Evolutionary conservation across 352 stramenopile species (phyloP), one percentile per base, ranked within the genome.

Genomic region (Globisporangium barbulae): DNA sequence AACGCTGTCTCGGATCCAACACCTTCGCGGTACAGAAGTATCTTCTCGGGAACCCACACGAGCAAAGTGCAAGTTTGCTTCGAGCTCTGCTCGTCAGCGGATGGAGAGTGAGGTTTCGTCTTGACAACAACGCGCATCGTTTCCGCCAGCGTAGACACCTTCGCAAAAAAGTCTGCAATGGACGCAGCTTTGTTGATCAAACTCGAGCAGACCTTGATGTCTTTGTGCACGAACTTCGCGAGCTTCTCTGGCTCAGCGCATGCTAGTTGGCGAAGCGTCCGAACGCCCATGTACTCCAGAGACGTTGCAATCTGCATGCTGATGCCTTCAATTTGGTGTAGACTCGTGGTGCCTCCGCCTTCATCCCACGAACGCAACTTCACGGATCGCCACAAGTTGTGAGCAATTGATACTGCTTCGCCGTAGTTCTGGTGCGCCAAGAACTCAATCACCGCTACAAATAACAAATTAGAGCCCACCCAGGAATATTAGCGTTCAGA

Each of bases 201-300:
- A 3, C 19, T 37, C 21, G 59, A 47, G n/a, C 67, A 74, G 21
- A 73, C 30, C 2, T 61, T 21, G 61, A 57, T 35, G 9, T 60
- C 49, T 33, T 61, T 65, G n/a, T 58, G 49, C 28, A 76, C 49
- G 57, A 61, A 69, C 15, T 31, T 53, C 19, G 67, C 53, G 22
- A 81, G 63, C 19, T 56, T 3, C 13, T 35, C 31, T 35, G 69
- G 45, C 9, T 44, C 44, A 10, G 73, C 50, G 42, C 53, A 22
- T 50, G 71, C 68, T 19, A 81, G 65, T 21, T 75, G 50, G 3
- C 57, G 47, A 48, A 81, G 66, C 9, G 68, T 63, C 6, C 61
- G 56, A 30, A 81, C 63, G 1, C 73, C 73, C 41, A 70, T 71
- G 33, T 69, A 77, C 58, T 67, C 63, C 19, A 81, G 52, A 2